Evolutionary conservation across 306 rosid genomes (phyloP).

Genomic region (Prunus campanulata): DNA sequence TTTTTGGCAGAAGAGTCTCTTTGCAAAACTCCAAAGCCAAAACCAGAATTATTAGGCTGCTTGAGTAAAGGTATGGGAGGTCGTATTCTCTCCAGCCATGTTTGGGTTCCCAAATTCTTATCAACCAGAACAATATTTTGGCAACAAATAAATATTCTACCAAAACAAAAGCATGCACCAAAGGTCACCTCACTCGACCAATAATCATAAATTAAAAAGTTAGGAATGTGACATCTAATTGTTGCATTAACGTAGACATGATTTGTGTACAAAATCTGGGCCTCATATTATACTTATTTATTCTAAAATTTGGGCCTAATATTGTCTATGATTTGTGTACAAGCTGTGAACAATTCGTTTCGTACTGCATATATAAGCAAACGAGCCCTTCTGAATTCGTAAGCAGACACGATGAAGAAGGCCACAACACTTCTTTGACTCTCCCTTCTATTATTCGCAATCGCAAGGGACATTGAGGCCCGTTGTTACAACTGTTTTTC

Average conservation of each 20-base stretch:
- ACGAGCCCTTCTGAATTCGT: no score
- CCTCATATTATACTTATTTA: background rate
- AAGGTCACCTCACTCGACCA: background rate
- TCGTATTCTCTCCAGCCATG: background rate
- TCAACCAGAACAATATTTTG: background rate
- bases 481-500: no score
- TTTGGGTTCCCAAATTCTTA: background rate
- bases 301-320: no score
- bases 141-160: background rate
- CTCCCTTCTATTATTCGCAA: no score
- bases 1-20: background rate
- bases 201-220: background rate
- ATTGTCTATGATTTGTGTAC: no score
- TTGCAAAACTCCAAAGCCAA: constrained; percentile 12
- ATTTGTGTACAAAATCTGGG: background rate
- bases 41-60: background rate
- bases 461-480: no score
- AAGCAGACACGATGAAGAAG: no score
- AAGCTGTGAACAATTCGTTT: no score
- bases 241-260: background rate
- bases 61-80: background rate
- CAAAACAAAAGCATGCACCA: background rate
- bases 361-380: no score
- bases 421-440: no score
- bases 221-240: background rate